Percentiles rank a stretch among this genome's conserved stretches.
phyloP scores from a whole-genome alignment of 2,329 filamentous ascomycete genomes.

The Aspergillus costaricaensis region DNA sequence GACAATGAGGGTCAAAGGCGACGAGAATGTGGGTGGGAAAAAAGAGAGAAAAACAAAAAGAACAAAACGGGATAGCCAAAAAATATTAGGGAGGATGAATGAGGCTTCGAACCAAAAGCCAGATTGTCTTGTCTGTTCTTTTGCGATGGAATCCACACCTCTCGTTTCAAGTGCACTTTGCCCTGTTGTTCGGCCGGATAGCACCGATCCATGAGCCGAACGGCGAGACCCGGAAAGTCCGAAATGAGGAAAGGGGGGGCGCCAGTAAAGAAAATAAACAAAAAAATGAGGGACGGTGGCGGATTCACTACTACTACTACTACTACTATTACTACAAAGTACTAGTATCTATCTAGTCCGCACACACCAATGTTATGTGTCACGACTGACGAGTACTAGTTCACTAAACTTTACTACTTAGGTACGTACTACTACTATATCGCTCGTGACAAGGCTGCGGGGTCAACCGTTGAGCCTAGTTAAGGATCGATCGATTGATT shows the following conservation, averaged over 20 bases:
- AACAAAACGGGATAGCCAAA: neutral
- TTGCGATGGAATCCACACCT: neutral
- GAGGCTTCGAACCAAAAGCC: neutral
- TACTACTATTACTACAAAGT: too few relatives aligned
- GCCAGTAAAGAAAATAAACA: neutral
- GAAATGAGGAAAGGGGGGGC: neutral
- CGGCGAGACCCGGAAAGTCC: slow-evolving; percentile 1
- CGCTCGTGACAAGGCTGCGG: neutral
- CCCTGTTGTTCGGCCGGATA: neutral
- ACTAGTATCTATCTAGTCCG: too few relatives aligned
- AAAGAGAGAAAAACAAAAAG: too few relatives aligned
- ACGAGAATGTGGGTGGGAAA: too few relatives aligned
- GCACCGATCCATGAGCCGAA: neutral
- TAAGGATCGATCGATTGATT: neutral
- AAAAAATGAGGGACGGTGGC: too few relatives aligned
- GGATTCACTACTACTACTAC: too few relatives aligned
- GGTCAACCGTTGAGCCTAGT: neutral
- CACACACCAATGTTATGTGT: neutral
- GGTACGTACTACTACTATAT: neutral
- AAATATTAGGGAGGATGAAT: neutral
- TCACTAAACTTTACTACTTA: neutral
- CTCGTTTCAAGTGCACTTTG: neutral
- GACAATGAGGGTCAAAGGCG: too few relatives aligned
- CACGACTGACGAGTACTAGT: neutral
- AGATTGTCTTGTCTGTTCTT: neutral